Percentiles rank a stretch among this genome's conserved stretches.
phyloP scores from a whole-genome alignment of 371 early-diverging fungal genomes.

The Mucor plumbeus region DNA sequence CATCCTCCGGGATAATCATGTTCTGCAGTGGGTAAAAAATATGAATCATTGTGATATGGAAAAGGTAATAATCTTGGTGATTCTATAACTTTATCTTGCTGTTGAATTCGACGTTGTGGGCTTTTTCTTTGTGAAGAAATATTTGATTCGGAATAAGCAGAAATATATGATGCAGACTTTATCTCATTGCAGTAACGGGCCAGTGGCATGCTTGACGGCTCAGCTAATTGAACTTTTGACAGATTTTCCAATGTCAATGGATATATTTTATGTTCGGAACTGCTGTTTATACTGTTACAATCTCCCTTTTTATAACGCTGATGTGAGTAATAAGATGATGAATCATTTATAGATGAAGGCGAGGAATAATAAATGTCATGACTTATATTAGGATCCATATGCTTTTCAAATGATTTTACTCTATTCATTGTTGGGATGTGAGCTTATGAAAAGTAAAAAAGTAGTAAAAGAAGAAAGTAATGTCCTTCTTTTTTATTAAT shows the following conservation, averaged over 20 bases:
- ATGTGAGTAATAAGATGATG: conserved; percentile 13
- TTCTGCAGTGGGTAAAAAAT: conserved; percentile 35
- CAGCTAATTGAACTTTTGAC: conserved; percentile 23
- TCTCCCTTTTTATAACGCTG: neutral
- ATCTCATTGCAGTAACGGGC: conserved; percentile 25
- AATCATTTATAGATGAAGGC: neutral
- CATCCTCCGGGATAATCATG: conserved; percentile 27
- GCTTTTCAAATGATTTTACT: conserved; percentile 13
- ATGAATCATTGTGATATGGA: conserved; percentile 38
- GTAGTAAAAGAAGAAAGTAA: neutral
- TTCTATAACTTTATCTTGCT: conserved; percentile 25
- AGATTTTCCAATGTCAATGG: conserved; percentile 27
- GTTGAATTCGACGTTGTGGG: neutral
- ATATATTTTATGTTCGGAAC: neutral
- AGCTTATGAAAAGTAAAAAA: no score
- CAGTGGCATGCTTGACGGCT: conserved; percentile 22
- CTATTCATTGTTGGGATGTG: neutral
- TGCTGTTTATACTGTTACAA: neutral
- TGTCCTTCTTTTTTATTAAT: neutral
- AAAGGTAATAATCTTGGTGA: conserved; percentile 31
- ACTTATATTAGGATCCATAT: neutral
- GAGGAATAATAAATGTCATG: neutral
- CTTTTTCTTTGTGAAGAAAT: conserved; percentile 9
- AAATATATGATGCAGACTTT: neutral
- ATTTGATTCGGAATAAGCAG: conserved; percentile 1